These are phyloP conservation scores for Colletotrichum lupini DNA, from an alignment of 2,329 filamentous ascomycete species.

Conservation along the genomic window DNA sequence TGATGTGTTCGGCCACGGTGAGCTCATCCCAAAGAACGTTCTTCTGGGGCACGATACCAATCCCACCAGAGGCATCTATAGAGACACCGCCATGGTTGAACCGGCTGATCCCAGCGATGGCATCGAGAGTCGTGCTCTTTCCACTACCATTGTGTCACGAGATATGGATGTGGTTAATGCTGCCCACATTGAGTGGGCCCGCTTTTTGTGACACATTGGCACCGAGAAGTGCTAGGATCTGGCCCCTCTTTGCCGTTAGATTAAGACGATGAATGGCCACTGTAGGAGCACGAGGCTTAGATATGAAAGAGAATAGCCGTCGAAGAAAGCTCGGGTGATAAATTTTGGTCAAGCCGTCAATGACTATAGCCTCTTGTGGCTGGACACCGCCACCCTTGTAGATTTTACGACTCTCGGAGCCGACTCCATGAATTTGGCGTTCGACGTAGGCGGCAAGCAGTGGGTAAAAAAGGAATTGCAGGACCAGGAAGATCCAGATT, in stretches of 20 bases:
- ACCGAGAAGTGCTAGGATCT: slow-evolving; percentile 83
- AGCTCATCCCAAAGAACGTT: slow-evolving; percentile 82
- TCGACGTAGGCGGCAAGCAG: slow-evolving; percentile 81
- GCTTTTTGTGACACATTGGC: no score
- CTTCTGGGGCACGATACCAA: slow-evolving; percentile 78
- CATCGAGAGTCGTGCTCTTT: slow-evolving; percentile 74
- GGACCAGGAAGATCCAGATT: slow-evolving; percentile 79
- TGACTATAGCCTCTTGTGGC: slow-evolving; percentile 70
- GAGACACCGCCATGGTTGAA: slow-evolving; percentile 70
- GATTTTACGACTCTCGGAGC: slow-evolving; percentile 63
- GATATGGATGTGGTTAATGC: no score
- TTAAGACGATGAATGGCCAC: slow-evolving; percentile 80
- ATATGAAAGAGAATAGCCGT: slow-evolving; percentile 58
- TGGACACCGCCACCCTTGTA: slow-evolving; percentile 43
- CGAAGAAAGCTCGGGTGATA: slow-evolving; percentile 76
- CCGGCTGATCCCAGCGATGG: slow-evolving; percentile 43
- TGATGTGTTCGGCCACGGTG: slow-evolving; percentile 77
- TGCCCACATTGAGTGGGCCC: no score
- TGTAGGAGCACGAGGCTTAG: slow-evolving; percentile 69
- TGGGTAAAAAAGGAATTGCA: slow-evolving; percentile 84
- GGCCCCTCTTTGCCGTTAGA: slow-evolving; percentile 77
- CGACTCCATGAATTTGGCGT: slow-evolving; percentile 60
- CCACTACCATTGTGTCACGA: slow-evolving; percentile 83
- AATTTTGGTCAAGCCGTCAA: slow-evolving; percentile 80
- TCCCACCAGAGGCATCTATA: slow-evolving; percentile 80